These are phyloP conservation scores for Elaeagnus macrophylla DNA, from an alignment of 306 rosid species.

Conservation along the genomic window DNA sequence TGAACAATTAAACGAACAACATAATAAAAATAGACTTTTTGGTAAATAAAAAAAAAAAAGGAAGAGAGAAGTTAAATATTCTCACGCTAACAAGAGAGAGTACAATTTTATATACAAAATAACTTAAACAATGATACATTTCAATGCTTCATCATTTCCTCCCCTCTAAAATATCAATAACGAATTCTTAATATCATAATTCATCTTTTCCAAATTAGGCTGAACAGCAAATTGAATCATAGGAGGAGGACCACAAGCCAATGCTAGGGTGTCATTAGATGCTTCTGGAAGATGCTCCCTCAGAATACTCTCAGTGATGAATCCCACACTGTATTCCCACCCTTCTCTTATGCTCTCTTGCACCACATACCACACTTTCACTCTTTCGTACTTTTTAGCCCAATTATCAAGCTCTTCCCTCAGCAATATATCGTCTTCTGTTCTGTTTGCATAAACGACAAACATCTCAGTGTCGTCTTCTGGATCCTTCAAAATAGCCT, in stretches of 20 bases:
- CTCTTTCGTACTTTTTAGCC: slow-evolving; percentile 42
- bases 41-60: background rate
- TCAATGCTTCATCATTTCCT: background rate
- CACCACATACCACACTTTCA: slow-evolving; percentile 78
- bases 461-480: slow-evolving; percentile 69
- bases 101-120: too few species aligned
- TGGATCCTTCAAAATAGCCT: slow-evolving; percentile 57
- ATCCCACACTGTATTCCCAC: slow-evolving; percentile 68
- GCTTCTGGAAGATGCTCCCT: slow-evolving; percentile 53
- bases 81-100: too few species aligned
- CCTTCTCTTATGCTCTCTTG: slow-evolving; percentile 36
- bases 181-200: slow-evolving; percentile 44
- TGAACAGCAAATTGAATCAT: slow-evolving; percentile 71
- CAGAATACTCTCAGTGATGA: slow-evolving; percentile 46
- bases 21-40: background rate
- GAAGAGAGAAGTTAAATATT: too few species aligned
- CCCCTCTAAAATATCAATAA: slow-evolving; percentile 46
- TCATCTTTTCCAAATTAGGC: slow-evolving; percentile 65
- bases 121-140: too few species aligned
- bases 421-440: slow-evolving; percentile 64
- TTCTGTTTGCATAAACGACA: slow-evolving; percentile 66
- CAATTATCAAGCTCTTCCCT: slow-evolving; percentile 62
- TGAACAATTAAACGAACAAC: too few species aligned
- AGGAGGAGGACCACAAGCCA: slow-evolving; percentile 77
- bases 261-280: slow-evolving; percentile 45